Base-by-base conservation (phyloP, 495 filamentous ascomycete species). In the Schizothecium vesticola region DNA sequence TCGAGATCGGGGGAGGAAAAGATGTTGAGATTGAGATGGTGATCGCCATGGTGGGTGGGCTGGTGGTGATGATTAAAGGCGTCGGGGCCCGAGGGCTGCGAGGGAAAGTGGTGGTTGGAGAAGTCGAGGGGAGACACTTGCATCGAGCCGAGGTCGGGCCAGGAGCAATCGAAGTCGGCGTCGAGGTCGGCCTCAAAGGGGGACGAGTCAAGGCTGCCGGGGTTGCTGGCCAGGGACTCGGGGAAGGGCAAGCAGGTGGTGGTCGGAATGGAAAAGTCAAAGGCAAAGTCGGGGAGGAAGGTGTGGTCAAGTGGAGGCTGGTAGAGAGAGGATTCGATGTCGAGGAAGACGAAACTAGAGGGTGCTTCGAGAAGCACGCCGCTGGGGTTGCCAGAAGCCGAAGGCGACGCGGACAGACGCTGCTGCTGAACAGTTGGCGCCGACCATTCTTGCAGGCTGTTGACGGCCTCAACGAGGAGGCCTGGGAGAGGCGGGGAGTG, bases 381-480 rank as follows among this genome's bases (percentile, higher is more conserved):
- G 68, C 51, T 66, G 56, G 36, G 66, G 67, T 24, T 60, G 61
- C 63, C 61, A 68, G 65, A 63, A 67, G 66, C 12, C 11, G 66
- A 66, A 13, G 60, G 61, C 33, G 65, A 57, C 6, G 11, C 64
- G 67, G 22, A 43, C 24, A 67, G 51, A 63, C 22, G 69, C 59
- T 2, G 71, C 72, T 72, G 69, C 72, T 51, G 71, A 67, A n/a
- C 59, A 56, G 61, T 69, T 64, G 63, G 67, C 71, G 63, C 65
- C 64, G 60, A 29, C 73, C 73, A 75, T 75, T 70, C 69, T 73
- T 70, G 73, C 73, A 75, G 67, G 65, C 63, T 73, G 61, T 3
- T 2, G 36, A 31, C 63, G 73, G 73, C 73, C 73, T 75, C 73
- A 59, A 29, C 26, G 63, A 51, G 31, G 63, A 65, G 63, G 63